Evolutionary conservation across 2,329 filamentous ascomycete species (phyloP).

Genomic region (Apiospora phragmitis): DNA sequence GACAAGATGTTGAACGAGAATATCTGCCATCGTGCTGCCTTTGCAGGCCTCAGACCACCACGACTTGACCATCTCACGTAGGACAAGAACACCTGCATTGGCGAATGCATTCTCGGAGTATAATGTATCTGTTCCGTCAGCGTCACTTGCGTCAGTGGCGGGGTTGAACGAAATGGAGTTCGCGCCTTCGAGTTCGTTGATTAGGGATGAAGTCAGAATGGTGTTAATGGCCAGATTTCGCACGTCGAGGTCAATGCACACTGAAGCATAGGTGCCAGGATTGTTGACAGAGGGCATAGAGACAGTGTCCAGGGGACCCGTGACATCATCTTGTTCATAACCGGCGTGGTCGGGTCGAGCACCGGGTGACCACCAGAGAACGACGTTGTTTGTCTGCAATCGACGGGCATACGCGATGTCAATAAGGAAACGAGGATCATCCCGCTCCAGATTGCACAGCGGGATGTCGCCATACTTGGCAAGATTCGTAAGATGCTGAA

Average conservation of each 20-base stretch:
- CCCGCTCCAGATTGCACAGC: conserved; percentile 90
- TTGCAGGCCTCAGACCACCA: conserved; percentile 97
- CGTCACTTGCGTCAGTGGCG: conserved; percentile 60
- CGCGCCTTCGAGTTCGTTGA: conserved; percentile 92
- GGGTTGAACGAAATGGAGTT: conserved; percentile 87
- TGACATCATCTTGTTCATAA: conserved; percentile 88
- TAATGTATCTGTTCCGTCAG: conserved; percentile 67
- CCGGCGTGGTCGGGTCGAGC: conserved; percentile 92
- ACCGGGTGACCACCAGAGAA: conserved; percentile 93
- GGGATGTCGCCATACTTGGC: conserved; percentile 92
- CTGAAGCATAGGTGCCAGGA: conserved; percentile 89
- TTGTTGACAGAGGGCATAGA: conserved; percentile 94
- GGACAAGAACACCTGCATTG: conserved; percentile 83
- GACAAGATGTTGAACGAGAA: conserved; percentile 95
- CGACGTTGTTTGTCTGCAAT: conserved; percentile 86
- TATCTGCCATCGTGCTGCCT: conserved; percentile 91
- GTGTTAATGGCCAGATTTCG: conserved; percentile 97
- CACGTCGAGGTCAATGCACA: conserved; percentile 93
- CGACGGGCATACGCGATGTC: conserved; percentile 92
- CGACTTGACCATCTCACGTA: conserved; percentile 96
- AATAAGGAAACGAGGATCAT: conserved; percentile 92
- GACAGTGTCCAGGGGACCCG: conserved; percentile 79
- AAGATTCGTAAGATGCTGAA: conserved; percentile 82
- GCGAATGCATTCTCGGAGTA: conserved; percentile 90
- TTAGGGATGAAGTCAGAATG: conserved; percentile 90